Percentiles rank a stretch among this genome's conserved stretches.
Evolutionary conservation across 192 early-diverging fungal genomes (phyloP).

Genomic region (Tieghemiomyces parasiticus): DNA sequence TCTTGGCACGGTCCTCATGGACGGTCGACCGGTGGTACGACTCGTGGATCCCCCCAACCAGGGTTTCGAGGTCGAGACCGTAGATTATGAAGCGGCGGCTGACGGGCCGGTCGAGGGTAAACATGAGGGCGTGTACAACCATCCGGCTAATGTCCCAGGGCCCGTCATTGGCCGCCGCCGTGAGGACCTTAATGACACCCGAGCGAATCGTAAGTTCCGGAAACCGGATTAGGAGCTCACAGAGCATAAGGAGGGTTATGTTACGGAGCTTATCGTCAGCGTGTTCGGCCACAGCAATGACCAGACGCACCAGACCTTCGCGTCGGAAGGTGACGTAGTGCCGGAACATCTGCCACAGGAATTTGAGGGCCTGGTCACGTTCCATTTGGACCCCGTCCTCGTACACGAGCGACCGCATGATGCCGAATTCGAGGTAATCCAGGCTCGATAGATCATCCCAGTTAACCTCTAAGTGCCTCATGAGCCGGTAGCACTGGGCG

Average conservation of each 20-base stretch:
- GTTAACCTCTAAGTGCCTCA: conserved; percentile 12
- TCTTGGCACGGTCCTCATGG: conserved; percentile 25
- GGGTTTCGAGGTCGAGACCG: conserved; percentile 23
- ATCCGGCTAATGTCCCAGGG: conserved; percentile 27
- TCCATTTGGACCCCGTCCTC: conserved; percentile 25
- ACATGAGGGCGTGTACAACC: conserved; percentile 21
- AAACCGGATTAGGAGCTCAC: conserved; percentile 22
- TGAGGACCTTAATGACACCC: conserved; percentile 23
- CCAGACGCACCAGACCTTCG: conserved; percentile 11
- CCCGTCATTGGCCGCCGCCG: conserved; percentile 25
- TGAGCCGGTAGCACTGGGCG: conserved; percentile 24
- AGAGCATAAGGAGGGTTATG: conserved; percentile 27
- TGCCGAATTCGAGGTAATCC: conserved; percentile 24
- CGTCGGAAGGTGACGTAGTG: background rate
- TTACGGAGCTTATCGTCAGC: conserved; percentile 29
- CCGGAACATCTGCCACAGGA: conserved; percentile 25
- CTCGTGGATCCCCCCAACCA: conserved; percentile 26
- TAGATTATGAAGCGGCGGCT: conserved; percentile 20
- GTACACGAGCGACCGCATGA: conserved; percentile 20
- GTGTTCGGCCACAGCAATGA: conserved; percentile 30
- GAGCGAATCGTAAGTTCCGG: conserved; percentile 12
- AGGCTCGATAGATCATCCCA: conserved; percentile 14
- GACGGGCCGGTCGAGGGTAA: conserved; percentile 19
- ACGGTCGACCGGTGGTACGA: conserved; percentile 20
- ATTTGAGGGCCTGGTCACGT: conserved; percentile 33